Evolutionary conservation across 2,329 filamentous ascomycete genomes (phyloP), one percentile per base, ranked within the genome.

Genomic region (Pseudogymnoascus sp.): DNA sequence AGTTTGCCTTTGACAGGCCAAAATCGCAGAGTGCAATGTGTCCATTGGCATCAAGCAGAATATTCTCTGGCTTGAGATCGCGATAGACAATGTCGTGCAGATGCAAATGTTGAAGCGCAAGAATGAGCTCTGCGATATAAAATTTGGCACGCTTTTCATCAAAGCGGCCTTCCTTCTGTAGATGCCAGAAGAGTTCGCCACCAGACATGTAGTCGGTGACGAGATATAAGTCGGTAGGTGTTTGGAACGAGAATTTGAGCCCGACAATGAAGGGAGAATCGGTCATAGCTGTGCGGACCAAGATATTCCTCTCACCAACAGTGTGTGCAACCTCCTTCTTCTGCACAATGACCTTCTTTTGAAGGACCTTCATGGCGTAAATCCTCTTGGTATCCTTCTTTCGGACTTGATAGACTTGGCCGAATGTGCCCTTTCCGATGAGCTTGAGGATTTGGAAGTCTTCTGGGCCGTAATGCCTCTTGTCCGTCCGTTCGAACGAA

Each of bases 121-220:
- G 81, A 69, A 99, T 98, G 67, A 99, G 85, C 77, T 99, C 95
- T 14, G 95, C 95, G 75, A 98, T 98, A 79, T 99, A 99, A 75
- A 99, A 99, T 77, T 98, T 98, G 69, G 95, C 95, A 23, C 95
- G 87, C 71, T 88, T 90, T 79, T 98, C 95, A 69, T 95, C 89
- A 76, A 99, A 99, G 31, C 93, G 89, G 61, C 93, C 93, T 75
- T 98, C 95, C 74, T 96, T 96, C 75, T 99, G 95, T 65, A 99
- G 79, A 79, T 99, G 95, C 93, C 95, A 99, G 78, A 99, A 99
- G 1, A 99, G 82, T 77, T 99, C 95, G 65, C 95, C 95, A 41
- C 95, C 95, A 14, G 95, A 99, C 95, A 99, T 98, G 80, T 97
- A 99, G 75, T 98, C 95, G 4, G 95, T 98, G 13, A 99, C 95